phyloP scores from a whole-genome alignment of 331 rosid genomes.

The Saraca asoca region DNA sequence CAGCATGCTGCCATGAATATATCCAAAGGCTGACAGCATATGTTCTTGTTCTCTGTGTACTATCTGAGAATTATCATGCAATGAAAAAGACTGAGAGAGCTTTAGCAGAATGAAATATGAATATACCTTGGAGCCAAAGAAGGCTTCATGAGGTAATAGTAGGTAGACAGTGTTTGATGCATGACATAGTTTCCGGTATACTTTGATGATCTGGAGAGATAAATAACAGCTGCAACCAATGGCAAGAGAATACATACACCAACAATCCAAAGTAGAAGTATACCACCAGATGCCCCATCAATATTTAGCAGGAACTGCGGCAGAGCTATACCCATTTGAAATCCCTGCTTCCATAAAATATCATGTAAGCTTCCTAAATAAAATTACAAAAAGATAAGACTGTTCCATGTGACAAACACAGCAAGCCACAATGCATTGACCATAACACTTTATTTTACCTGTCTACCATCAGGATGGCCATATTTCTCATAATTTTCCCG shows the following conservation, averaged over 20 bases:
- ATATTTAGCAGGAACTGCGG: conserved; percentile 86
- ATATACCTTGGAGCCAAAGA: conserved; percentile 94
- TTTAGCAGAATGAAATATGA: conserved; percentile 17
- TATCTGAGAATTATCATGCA: conserved; percentile 15
- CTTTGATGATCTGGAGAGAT: conserved; percentile 93
- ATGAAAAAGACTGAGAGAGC: not conserved
- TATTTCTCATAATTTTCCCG: conserved; percentile 94
- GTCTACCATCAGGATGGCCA: conserved; percentile 98
- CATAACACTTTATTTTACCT: conserved; percentile 54
- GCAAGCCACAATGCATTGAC: conserved; percentile 10
- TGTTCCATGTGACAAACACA: conserved; percentile 15
- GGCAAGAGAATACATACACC: conserved; percentile 97
- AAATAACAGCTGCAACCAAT: conserved; percentile 86
- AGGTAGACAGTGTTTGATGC: conserved; percentile 91
- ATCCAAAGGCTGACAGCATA: not conserved
- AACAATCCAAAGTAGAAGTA: conserved; percentile 93
- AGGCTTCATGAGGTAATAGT: conserved; percentile 89
- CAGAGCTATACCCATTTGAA: conserved; percentile 99
- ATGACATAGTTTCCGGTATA: conserved; percentile 96
- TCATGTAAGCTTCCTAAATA: conserved; percentile 31
- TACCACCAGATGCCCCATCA: conserved; percentile 94
- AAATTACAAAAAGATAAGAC: not conserved
- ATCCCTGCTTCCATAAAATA: conserved; percentile 65
- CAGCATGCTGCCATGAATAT: not conserved
- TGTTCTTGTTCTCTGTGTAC: not conserved